Percentiles rank a stretch among this genome's conserved stretches.
These are phyloP conservation scores for Zymoseptoria pseudotritici DNA, from an alignment of 2,329 filamentous ascomycete species.

Conservation along the genomic window DNA sequence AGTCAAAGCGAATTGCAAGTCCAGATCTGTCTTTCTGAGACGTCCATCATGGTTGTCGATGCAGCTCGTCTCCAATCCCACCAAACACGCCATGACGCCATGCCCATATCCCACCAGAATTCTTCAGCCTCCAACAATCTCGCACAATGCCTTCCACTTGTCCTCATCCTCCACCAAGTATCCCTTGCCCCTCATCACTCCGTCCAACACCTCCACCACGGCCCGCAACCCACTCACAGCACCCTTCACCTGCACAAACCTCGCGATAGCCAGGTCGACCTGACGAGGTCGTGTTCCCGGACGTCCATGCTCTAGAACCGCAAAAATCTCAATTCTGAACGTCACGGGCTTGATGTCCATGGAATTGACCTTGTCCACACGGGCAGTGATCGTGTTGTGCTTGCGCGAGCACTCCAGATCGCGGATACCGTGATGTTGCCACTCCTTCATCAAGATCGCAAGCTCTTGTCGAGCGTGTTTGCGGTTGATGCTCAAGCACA, in stretches of 20 bases:
- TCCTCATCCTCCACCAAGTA: conserved; percentile 57
- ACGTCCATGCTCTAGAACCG: conserved; percentile 76
- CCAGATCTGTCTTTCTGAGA: not conserved
- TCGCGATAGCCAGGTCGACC: conserved; percentile 68
- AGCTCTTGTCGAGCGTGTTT: conserved; percentile 71
- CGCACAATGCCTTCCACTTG: conserved; percentile 38
- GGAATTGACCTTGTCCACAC: conserved; percentile 68
- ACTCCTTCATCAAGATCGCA: conserved; percentile 65
- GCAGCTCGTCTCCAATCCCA: not conserved
- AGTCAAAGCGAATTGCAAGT: not conserved
- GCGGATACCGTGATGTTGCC: conserved; percentile 67
- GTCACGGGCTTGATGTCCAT: conserved; percentile 79
- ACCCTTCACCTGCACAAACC: conserved; percentile 85
- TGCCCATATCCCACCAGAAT: not conserved
- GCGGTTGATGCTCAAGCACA: conserved; percentile 69
- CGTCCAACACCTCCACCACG: conserved; percentile 69
- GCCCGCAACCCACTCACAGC: conserved; percentile 82
- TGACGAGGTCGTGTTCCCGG: conserved; percentile 31
- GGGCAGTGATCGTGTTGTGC: conserved; percentile 71
- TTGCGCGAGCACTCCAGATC: conserved; percentile 72
- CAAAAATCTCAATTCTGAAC: conserved; percentile 81
- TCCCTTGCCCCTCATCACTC: conserved; percentile 57
- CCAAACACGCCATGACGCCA: not conserved
- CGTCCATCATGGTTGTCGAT: not conserved
- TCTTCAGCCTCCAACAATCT: conserved; percentile 29